A percentile compares a stretch with the other conserved stretches of the same genome.
Conservation (phyloP, 108 stramenopile species). For the Fragilariopsis cylindrus region DNA sequence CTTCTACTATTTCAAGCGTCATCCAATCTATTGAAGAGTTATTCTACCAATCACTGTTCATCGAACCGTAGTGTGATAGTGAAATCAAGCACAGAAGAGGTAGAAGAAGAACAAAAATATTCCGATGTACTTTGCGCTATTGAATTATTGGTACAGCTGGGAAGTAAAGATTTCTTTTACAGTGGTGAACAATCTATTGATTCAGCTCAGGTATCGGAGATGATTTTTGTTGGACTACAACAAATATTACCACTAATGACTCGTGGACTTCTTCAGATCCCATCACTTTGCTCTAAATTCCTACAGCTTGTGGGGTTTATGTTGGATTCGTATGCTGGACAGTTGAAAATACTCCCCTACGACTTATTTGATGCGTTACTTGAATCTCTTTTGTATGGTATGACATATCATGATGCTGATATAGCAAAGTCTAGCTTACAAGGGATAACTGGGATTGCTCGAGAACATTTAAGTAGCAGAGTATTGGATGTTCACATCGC, state of each 20-base stretch:
- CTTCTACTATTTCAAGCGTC: conserved; percentile 65
- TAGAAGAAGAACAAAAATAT: conserved; percentile 85
- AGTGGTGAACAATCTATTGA: conserved; percentile 43
- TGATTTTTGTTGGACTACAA: conserved; percentile 86
- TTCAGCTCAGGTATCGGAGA: conserved; percentile 75
- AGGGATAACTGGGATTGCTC: conserved; percentile 66
- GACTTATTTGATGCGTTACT: conserved; percentile 82
- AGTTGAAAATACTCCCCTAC: conserved; percentile 63
- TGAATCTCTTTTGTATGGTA: conserved; percentile 84
- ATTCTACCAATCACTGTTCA: conserved; percentile 62
- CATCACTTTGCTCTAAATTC: conserved; percentile 72
- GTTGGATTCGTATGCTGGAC: conserved; percentile 88
- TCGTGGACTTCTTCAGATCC: conserved; percentile 80
- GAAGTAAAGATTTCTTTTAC: conserved; percentile 88
- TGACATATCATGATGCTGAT: conserved; percentile 67
- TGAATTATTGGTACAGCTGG: conserved; percentile 78
- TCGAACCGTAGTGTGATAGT: conserved; percentile 35
- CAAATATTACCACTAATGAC: conserved; percentile 88
- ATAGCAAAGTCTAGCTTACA: conserved; percentile 77
- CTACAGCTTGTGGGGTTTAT: conserved; percentile 83
- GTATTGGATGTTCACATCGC: conserved; percentile 32
- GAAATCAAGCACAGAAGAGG: conserved; percentile 1
- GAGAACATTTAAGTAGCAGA: conserved; percentile 56
- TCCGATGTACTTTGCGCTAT: conserved; percentile 81
- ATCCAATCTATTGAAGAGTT: conserved; percentile 66